Evolutionary conservation across 768 basidiomycete genomes (phyloP).

Genomic region (Panaeolus papilionaceus): DNA sequence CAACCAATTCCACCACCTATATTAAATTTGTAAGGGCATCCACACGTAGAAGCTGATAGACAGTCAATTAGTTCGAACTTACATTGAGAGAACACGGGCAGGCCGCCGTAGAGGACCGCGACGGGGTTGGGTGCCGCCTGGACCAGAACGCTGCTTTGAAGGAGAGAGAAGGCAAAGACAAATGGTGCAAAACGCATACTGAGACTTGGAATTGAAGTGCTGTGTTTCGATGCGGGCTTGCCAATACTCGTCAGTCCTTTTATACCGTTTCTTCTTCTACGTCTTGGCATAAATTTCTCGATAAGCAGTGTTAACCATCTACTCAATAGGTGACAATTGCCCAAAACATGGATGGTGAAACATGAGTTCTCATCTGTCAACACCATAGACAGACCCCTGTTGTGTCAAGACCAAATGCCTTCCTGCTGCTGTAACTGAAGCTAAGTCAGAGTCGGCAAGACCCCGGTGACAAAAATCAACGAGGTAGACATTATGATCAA

Average conservation of each 20-base stretch:
- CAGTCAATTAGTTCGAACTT: not conserved
- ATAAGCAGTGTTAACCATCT: no score
- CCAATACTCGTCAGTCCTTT: not conserved
- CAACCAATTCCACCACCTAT: conserved; percentile 8
- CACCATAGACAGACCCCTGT: no score
- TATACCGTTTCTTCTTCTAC: no score
- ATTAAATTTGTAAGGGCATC: not conserved
- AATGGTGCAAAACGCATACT: not conserved
- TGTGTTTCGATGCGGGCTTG: not conserved
- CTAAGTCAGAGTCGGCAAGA: no score
- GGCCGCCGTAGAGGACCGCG: not conserved
- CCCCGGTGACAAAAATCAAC: no score
- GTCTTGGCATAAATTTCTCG: no score
- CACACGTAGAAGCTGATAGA: not conserved
- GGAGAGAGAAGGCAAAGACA: not conserved
- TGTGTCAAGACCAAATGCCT: no score
- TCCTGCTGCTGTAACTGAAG: no score
- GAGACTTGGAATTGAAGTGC: not conserved
- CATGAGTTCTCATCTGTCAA: no score
- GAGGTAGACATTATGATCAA: no score
- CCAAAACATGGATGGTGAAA: no score
- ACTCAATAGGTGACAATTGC: no score
- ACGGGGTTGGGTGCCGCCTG: not conserved
- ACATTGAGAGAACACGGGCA: not conserved
- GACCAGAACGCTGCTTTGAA: not conserved